phyloP scores from a whole-genome alignment of 2,329 filamentous ascomycete species.

The Cyclaneusma minus region DNA sequence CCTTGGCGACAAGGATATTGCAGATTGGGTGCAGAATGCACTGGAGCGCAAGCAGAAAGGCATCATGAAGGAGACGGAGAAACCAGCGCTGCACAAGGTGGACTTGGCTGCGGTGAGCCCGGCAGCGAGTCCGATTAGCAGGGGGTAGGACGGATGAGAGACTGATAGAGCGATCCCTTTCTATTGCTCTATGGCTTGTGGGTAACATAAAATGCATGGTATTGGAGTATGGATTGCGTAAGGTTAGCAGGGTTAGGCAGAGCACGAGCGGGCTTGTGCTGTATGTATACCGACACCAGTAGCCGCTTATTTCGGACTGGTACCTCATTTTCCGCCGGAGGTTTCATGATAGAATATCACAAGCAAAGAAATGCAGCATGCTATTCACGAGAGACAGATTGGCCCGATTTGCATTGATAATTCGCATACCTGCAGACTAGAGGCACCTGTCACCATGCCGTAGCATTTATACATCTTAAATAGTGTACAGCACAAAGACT shows the following conservation, averaged over 20 bases:
- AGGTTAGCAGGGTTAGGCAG: too few relatives aligned
- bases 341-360: too few relatives aligned
- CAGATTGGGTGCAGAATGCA: constrained; percentile 64
- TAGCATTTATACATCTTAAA: neutral
- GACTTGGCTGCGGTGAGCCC: constrained; percentile 62
- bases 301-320: neutral
- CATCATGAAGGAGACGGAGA: constrained; percentile 33
- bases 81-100: constrained; percentile 77
- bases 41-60: constrained; percentile 51
- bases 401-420: neutral
- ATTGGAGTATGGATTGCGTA: too few relatives aligned
- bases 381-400: neutral
- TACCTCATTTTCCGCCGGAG: constrained; percentile 1
- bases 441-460: neutral
- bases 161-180: neutral
- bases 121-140: constrained; percentile 7
- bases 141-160: too few relatives aligned
- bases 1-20: constrained; percentile 63
- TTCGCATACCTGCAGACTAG: neutral
- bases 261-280: neutral
- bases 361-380: too few relatives aligned
- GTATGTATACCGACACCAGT: neutral
- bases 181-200: neutral
- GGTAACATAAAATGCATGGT: neutral
- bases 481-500: neutral